Base-by-base conservation (phyloP, 495 filamentous ascomycete species). In the Xylaria grammica region DNA sequence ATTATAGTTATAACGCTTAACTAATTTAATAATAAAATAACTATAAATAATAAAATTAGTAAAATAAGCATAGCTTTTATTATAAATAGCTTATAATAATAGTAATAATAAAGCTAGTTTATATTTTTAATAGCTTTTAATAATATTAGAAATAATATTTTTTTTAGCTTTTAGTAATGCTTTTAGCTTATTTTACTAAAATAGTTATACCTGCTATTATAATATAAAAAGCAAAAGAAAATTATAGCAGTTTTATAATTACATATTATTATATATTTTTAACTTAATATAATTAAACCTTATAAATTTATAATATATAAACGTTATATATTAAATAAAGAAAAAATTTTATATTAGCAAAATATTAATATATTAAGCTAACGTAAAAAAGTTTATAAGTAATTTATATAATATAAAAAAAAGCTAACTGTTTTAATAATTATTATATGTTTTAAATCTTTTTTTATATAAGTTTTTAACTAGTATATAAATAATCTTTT, bases 331-430 rank as follows among this genome's bases (percentile, higher is more conserved):
- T 49, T 5, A 49, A 49, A 49, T 49, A 49, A 49, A 19, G 38
- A 44, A 44, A 44, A 44, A 9, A 44, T 44, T n/a, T n/a, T n/a
- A n/a, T n/a, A n/a, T n/a, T 26, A 20, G 8, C 42, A 52, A 3
- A 68, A 63, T 46, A 59, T 49, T 65, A 69, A 67, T 67, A 51
- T 65, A 44, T 36, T 51, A 69, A 62, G 5, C 45, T 56, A 59
- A 51, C 32, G 42, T 62, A n/a, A n/a, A n/a, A n/a, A 57, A 53
- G 46, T 56, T 61, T 60, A 60, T 55, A 67, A 32, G 53, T 50
- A 48, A 42, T 24, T 56, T 34, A 24, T 66, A 52, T 51, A 49
- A 64, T 69, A n/a, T n/a, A n/a, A n/a, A n/a, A n/a, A n/a, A n/a
- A n/a, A n/a, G n/a, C n/a, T n/a, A n/a, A n/a, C n/a, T n/a, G n/a